Base-by-base conservation (phyloP, 345 rosid species). In the Gossypium rotundifolium region DNA sequence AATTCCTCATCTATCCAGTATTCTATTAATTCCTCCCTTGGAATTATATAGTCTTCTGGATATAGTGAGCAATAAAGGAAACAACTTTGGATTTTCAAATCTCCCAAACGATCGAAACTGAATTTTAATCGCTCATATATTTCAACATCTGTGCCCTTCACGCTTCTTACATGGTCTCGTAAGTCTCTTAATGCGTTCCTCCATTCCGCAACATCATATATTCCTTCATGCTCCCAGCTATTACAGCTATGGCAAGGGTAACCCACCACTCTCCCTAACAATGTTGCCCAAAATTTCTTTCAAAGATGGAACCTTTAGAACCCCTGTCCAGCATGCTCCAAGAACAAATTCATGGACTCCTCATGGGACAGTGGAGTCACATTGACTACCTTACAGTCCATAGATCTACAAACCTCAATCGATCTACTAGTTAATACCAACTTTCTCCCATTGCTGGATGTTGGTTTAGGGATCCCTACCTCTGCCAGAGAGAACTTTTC, bases 81-180 rank as follows among this genome's bases (percentile, higher is more conserved):
- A 33, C 38, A 33, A 4, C 0, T 33, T 0, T 33, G 38, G 38
- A 33, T 33, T 4, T 33, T 33, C 38, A 5, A 0, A 1, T 33
- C 38, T 33, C 66, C 16, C 71, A 79, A 75, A 20, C 54, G 74
- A 8, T 29, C 45, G 65, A 48, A 84, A 54, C 82, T 76, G 1
- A 69, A 74, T 2, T 52, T 52, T 52, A 52, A 17, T 17, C 3
- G 57, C 20, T 2, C 22, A 7, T 16, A 52, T 52, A 52, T 16
- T 46, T 60, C 2, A 70, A 2, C 17, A 10, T 6, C 7, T 11
- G 40, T 68, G 13, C n/a, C 72, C 4, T 27, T 18, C 70, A 17
- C 49, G 1, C 8, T 25, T 20, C 8, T 52, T 52, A 52, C 57
- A 52, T 17, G 57, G 0, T 52, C 9, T 1, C 72, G 25, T 49